These are phyloP conservation scores for Debaryomycetaceae sp. DNA, from an alignment of 1,139 yeast species.

Conservation along the genomic window DNA sequence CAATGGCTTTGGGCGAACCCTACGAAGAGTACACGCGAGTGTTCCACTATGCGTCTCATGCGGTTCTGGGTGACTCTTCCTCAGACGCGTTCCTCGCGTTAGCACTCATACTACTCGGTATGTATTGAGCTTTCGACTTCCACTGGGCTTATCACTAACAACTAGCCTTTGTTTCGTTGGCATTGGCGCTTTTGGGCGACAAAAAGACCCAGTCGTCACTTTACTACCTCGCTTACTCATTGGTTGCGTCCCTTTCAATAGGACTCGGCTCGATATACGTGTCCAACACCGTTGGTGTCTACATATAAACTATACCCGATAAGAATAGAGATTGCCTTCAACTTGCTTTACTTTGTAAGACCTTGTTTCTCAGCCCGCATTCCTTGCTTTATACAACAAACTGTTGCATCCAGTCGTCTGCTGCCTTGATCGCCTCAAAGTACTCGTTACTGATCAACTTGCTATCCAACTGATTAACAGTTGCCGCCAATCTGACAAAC, in stretches of 20 bases:
- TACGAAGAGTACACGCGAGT: conserved; percentile 26
- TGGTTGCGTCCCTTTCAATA: conserved; percentile 35
- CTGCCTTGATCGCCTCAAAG: conserved; percentile 28
- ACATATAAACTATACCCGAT: conserved; percentile 16
- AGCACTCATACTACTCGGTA: conserved; percentile 18
- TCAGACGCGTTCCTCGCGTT: conserved; percentile 16
- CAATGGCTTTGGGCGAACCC: conserved; percentile 25
- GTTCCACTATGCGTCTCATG: conserved; percentile 21
- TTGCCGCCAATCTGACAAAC: conserved; percentile 37
- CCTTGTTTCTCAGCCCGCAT: conserved; percentile 1
- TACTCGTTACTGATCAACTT: conserved; percentile 30
- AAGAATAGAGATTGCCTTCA: neutral
- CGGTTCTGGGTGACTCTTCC: conserved; percentile 18
- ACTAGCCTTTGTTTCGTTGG: conserved; percentile 33
- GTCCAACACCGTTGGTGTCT: conserved; percentile 43
- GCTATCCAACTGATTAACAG: conserved; percentile 32
- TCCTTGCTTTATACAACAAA: conserved; percentile 17
- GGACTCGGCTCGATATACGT: conserved; percentile 36
- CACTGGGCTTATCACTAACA: conserved; percentile 1
- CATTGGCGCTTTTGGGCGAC: conserved; percentile 34
- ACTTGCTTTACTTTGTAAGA: neutral
- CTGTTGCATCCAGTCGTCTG: conserved; percentile 41
- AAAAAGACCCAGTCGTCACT: conserved; percentile 26
- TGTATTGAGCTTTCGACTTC: conserved; percentile 10
- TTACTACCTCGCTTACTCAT: conserved; percentile 26